A percentile compares a stretch with the other conserved stretches of the same genome.
Evolutionary conservation across 345 rosid species (phyloP).

Genomic region (Populus pruinosa): DNA sequence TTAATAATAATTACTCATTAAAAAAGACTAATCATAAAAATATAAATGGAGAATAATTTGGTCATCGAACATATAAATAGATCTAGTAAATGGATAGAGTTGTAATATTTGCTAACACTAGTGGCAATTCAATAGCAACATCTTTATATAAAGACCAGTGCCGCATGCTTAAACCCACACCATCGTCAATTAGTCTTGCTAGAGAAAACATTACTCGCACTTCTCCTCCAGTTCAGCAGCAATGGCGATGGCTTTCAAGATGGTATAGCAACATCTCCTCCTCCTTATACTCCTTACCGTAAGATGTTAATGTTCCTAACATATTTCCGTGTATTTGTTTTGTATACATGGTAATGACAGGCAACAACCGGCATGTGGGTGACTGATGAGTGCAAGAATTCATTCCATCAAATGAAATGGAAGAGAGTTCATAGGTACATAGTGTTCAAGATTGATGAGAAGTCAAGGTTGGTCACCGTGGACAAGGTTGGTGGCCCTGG

Average conservation of each 20-base stretch:
- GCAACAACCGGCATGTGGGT: conserved; percentile 96
- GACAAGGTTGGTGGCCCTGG: conserved; percentile 90
- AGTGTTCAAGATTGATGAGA: conserved; percentile 94
- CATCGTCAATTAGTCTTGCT: neutral
- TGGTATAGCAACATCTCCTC: conserved; percentile 41
- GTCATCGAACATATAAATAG: neutral
- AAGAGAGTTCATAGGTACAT: conserved; percentile 79
- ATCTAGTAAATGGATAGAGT: neutral
- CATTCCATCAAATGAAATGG: conserved; percentile 97
- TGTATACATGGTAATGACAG: conserved; percentile 21
- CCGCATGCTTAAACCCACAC: neutral
- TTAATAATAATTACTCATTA: neutral
- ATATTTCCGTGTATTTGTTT: neutral
- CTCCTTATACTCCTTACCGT: neutral
- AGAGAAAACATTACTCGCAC: neutral
- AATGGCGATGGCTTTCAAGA: conserved; percentile 99
- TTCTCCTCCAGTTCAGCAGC: conserved; percentile 19
- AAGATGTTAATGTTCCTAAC: neutral
- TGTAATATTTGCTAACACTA: conserved; percentile 30
- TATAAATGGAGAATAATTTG: neutral
- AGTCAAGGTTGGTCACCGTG: conserved; percentile 72
- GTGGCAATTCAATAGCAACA: conserved; percentile 28
- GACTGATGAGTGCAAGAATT: conserved; percentile 77
- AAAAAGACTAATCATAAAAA: neutral
- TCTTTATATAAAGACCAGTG: conserved; percentile 40